Base-by-base conservation (phyloP, 2,329 filamentous ascomycete species). In the Myriosclerotinia curreyana region DNA sequence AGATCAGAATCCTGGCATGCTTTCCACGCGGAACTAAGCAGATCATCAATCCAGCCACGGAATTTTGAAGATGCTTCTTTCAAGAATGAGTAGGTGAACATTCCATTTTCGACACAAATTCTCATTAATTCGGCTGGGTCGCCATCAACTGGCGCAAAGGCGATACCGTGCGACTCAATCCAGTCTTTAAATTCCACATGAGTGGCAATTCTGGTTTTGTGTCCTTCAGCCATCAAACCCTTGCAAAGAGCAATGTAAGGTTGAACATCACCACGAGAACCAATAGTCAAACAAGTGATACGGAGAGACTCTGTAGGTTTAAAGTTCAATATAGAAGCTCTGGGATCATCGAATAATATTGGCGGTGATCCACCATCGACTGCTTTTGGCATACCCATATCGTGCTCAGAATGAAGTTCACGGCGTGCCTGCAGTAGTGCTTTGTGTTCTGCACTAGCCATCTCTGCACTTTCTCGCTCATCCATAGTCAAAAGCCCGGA, bases 191-290 rank as follows among this genome's bases (percentile, higher is more conserved):
- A 99, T 75, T 98, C 94, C 31, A 81, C 82, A 74, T 99, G 95
- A 0, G 95, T 98, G 14, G 94, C 95, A 71, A 99, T 99, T 67
- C 86, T 88, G 20, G 90, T 84, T 66, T 83, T 86, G 76, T 99
- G 95, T 0, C 95, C 95, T 70, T 99, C 93, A 0, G 88, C 90
- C 50, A 96, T 76, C 1, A 99, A 79, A 0, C 91, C 92, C 74
- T 96, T 97, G 79, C 95, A 97, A 0, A 99, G 81, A 0, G 95
- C 92, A 74, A 99, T 98, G 75, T 98, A 99, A 0, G 95, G 95
- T 75, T 99, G 95, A 5, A 99, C 94, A 74, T 99, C 95, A 31
- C 95, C 95, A 65, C 95, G 85, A 15, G 94, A 97, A 20, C 95
- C 95, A 67, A 99, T 99, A 0, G 95, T 99, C 46, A 99, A 80